Evolutionary conservation across 805 yeast species (phyloP).

Genomic region (Candida palmyrensis): DNA sequence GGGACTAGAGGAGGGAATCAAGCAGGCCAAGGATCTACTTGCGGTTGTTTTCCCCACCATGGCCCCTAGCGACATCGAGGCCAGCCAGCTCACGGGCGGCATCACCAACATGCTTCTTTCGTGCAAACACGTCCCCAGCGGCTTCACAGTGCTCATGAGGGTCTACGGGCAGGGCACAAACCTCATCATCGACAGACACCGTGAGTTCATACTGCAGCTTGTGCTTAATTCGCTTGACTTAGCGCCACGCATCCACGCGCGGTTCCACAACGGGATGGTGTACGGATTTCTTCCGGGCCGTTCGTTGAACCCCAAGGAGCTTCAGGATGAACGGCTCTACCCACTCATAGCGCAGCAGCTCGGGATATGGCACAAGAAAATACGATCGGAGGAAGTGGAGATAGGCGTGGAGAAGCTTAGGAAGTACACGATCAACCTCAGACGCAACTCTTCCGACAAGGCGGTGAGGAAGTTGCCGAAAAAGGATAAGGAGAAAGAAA

Average conservation of each 20-base stretch:
- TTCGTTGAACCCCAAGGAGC: constrained; percentile 51
- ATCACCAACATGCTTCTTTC: constrained; percentile 57
- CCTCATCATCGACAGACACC: constrained; percentile 64
- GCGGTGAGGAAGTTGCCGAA: background rate
- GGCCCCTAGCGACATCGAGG: constrained; percentile 23
- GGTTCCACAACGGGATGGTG: constrained; percentile 68
- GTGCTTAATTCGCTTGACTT: constrained; percentile 53
- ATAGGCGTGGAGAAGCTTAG: constrained; percentile 39
- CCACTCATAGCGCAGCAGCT: constrained; percentile 59
- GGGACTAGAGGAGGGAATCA: constrained; percentile 26
- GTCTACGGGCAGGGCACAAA: constrained; percentile 74
- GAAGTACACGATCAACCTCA: constrained; percentile 16
- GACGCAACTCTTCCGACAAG: constrained; percentile 7
- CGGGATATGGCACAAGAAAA: constrained; percentile 63
- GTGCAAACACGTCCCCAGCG: constrained; percentile 28
- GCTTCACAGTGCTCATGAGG: constrained; percentile 47
- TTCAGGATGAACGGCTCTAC: constrained; percentile 42
- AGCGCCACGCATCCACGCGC: constrained; percentile 65
- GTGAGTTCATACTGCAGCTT: constrained; percentile 69
- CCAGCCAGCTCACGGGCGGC: constrained; percentile 53
- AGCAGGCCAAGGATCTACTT: constrained; percentile 35
- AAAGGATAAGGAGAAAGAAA: background rate
- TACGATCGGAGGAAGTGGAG: constrained; percentile 43
- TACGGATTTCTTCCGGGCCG: constrained; percentile 67
- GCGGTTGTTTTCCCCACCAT: constrained; percentile 43